phyloP scores from a whole-genome alignment of 164 flowering plant species.

The Saururus chinensis region DNA sequence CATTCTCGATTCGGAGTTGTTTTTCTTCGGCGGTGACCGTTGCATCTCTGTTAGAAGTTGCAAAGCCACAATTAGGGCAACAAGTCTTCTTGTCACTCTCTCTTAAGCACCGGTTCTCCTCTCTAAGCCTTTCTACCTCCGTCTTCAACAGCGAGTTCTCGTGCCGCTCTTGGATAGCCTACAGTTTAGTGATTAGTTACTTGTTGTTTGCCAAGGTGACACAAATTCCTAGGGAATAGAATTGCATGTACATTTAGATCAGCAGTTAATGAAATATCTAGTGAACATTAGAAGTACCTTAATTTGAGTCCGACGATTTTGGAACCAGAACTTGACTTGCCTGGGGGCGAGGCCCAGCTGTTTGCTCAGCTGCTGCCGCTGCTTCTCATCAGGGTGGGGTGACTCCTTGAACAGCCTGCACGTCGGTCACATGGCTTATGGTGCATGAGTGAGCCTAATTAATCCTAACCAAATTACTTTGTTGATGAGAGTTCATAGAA shows the following conservation, averaged over 20 bases:
- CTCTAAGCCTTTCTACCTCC: conserved; percentile 83
- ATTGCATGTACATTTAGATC: background rate
- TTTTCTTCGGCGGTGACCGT: conserved; percentile 48
- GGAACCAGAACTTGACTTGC: conserved; percentile 99
- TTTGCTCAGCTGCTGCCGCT: conserved; percentile 92
- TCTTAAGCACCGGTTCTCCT: conserved; percentile 71
- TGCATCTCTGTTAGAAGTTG: conserved; percentile 39
- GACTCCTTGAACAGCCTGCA: conserved; percentile 88
- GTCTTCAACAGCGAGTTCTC: conserved; percentile 80
- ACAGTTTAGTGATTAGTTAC: background rate
- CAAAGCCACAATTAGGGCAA: conserved; percentile 82
- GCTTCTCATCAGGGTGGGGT: conserved; percentile 99
- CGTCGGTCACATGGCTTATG: background rate
- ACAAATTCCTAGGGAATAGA: background rate
- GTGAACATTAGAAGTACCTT: too few relatives aligned
- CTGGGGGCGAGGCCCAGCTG: conserved; percentile 94
- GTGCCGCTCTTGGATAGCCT: conserved; percentile 99
- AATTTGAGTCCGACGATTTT: conserved; percentile 96
- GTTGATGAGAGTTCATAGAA: too few relatives aligned
- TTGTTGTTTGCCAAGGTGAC: background rate
- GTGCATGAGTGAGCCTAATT: too few relatives aligned
- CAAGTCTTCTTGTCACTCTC: conserved; percentile 57
- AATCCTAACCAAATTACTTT: too few relatives aligned
- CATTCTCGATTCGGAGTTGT: conserved; percentile 75
- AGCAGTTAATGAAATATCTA: background rate